These are phyloP conservation scores for Meyerozyma sp. DNA, from an alignment of 1,139 yeast species.

Conservation along the genomic window DNA sequence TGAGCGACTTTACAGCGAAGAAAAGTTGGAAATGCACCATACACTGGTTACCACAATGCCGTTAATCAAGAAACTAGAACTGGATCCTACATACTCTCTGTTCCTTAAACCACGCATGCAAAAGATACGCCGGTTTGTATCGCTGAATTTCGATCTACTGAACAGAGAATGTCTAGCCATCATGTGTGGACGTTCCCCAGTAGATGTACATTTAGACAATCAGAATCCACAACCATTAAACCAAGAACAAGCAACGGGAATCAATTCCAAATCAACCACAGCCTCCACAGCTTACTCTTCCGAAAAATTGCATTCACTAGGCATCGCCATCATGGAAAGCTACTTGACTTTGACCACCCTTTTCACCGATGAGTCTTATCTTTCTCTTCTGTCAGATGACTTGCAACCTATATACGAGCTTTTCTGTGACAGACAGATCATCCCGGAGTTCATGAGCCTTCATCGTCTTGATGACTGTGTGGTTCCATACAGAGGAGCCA, in stretches of 20 bases:
- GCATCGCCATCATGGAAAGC: slow-evolving; percentile 15
- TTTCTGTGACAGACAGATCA: slow-evolving; percentile 18
- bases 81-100: not conserved
- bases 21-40: not conserved
- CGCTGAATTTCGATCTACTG: slow-evolving; percentile 6
- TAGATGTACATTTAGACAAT: not conserved
- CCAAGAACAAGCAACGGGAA: not conserved
- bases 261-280: not conserved
- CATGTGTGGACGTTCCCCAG: slow-evolving; percentile 8
- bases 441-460: slow-evolving; percentile 30
- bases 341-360: slow-evolving; percentile 18
- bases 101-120: not conserved
- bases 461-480: slow-evolving; percentile 22
- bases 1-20: not conserved
- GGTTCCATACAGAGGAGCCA: slow-evolving; percentile 28
- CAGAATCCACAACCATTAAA: not conserved
- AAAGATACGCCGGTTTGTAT: slow-evolving; percentile 6
- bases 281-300: slow-evolving; percentile 8
- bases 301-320: slow-evolving; percentile 18
- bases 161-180: slow-evolving; percentile 8
- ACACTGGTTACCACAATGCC: not conserved
- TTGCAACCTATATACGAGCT: slow-evolving; percentile 15
- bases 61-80: not conserved
- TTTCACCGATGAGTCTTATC: slow-evolving; percentile 21
- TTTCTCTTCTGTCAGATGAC: slow-evolving; percentile 24